Evolutionary conservation across 495 filamentous ascomycete genomes (phyloP), one percentile per base, ranked within the genome.

Genomic region (Pyronema domesticum): DNA sequence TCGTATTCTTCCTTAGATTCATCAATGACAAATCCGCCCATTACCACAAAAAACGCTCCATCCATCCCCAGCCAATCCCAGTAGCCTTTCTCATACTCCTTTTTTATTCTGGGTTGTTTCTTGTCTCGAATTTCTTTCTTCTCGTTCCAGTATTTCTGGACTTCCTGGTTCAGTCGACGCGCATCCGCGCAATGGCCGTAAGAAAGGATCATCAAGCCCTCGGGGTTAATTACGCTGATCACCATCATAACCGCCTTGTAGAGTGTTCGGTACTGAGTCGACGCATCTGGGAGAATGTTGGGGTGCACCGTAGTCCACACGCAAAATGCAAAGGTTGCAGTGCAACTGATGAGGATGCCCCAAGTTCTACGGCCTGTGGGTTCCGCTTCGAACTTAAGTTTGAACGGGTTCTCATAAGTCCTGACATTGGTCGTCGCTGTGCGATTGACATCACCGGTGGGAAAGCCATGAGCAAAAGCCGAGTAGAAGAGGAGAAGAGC

Each of bases 1-100:
- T 17, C 6, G 8, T 11, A 14, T n/a, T 30, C 50, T 13, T 8
- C 33, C 43, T 47, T n/a, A 1, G 17, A 42, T 6, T 1, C 7
- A 47, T 52, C 55, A 7, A 55, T 18, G 7, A 53, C 14, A 23
- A 60, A 60, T 14, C 58, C 58, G 3, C 58, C 56, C 58, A 60
- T 60, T 7, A 58, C 58, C 3, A 58, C 56, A 51, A 56, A 60
- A 34, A 53, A 55, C 0, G 58, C 56, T 7, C 40, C 42, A 10
- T 53, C 6, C 56, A 58, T 47, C 3, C 37, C 36, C 45, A 60
- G 4, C 7, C 55, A 35, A 37, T 59, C 40, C 14, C 35, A 9
- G 2, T 18, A 13, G 23, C 1, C 5, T 30, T 30, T 30, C 5
- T 30, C 23, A 30, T 30, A 30, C 5, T 5, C 23, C 5, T 30